These are phyloP conservation scores for Pythium scleroteichum DNA, from an alignment of 352 stramenopile species.

Conservation along the genomic window DNA sequence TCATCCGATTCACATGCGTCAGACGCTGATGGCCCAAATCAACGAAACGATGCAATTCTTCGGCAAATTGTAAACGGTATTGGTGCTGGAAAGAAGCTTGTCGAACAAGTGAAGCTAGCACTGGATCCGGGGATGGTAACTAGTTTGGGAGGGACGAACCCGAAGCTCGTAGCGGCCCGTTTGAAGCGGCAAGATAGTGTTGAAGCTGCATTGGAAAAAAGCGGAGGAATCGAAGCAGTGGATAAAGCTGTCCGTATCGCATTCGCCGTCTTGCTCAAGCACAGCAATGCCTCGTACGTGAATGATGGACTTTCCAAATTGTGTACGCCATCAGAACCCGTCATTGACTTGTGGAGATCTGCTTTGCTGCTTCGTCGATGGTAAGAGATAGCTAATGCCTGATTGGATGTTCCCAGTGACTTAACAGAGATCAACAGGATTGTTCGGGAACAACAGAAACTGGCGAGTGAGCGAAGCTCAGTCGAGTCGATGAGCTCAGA, in stretches of 20 bases:
- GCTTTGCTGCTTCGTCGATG: constrained; percentile 81
- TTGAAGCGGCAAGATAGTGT: constrained; percentile 85
- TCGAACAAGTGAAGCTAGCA: constrained; percentile 78
- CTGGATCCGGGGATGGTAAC: constrained; percentile 46
- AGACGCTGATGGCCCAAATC: constrained; percentile 1
- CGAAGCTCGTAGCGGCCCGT: constrained; percentile 56
- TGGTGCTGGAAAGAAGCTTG: constrained; percentile 72
- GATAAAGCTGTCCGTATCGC: constrained; percentile 76
- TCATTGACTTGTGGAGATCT: constrained; percentile 75
- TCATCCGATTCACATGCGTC: constrained; percentile 2
- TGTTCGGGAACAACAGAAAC: constrained; percentile 85
- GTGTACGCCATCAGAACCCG: constrained; percentile 56
- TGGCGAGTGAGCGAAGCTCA: constrained; percentile 38
- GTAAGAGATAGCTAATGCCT: constrained; percentile 30
- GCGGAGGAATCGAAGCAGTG: constrained; percentile 76
- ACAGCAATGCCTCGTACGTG: constrained; percentile 77
- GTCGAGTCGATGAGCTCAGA: constrained; percentile 6
- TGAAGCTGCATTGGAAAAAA: constrained; percentile 83
- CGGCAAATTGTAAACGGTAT: constrained; percentile 75
- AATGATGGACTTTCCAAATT: constrained; percentile 61
- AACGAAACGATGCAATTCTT: constrained; percentile 58
- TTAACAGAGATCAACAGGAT: constrained; percentile 57
- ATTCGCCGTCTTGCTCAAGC: constrained; percentile 82
- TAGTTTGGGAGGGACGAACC: constrained; percentile 40
- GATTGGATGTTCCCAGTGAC: not conserved